Evolutionary conservation across 83 land plant genomes (phyloP).

Genomic region (Picea mariana): DNA sequence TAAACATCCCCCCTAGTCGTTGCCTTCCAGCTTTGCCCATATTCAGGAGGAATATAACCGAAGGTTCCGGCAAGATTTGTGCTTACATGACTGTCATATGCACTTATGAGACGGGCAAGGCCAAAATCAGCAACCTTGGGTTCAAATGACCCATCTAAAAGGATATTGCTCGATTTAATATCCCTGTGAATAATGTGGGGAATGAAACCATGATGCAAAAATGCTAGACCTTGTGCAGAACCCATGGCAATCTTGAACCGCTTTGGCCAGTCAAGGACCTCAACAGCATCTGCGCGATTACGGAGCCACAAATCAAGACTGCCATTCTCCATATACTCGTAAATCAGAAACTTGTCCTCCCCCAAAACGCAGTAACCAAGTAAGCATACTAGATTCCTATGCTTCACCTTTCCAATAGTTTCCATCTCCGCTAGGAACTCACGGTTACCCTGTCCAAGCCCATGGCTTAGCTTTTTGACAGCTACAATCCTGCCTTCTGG

Average conservation of each 20-base stretch:
- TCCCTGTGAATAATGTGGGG: conserved; percentile 78
- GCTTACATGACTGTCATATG: conserved; percentile 70
- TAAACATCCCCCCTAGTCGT: conserved; percentile 84
- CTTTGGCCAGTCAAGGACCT: conserved; percentile 48
- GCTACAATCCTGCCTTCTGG: conserved; percentile 40
- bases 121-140: conserved; percentile 69
- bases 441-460: conserved; percentile 39
- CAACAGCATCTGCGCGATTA: conserved; percentile 42
- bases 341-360: conserved; percentile 52
- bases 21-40: conserved; percentile 75
- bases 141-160: conserved; percentile 51
- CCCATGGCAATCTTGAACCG: conserved; percentile 59
- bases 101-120: conserved; percentile 64
- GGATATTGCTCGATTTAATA: conserved; percentile 69
- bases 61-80: conserved; percentile 73
- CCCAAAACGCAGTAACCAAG: conserved; percentile 58
- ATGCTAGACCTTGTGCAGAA: conserved; percentile 61
- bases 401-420: conserved; percentile 49
- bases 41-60: conserved; percentile 81
- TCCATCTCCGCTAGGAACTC: conserved; percentile 26
- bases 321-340: conserved; percentile 67
- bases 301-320: conserved; percentile 66
- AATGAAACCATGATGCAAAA: conserved; percentile 62
- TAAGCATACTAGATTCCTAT: conserved; percentile 50
- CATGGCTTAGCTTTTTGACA: conserved; percentile 44